Percentiles rank a stretch among this genome's conserved stretches.
These are phyloP conservation scores for Kalaharituber pfeilii DNA, from an alignment of 2,329 filamentous ascomycete genomes.

Conservation along the genomic window DNA sequence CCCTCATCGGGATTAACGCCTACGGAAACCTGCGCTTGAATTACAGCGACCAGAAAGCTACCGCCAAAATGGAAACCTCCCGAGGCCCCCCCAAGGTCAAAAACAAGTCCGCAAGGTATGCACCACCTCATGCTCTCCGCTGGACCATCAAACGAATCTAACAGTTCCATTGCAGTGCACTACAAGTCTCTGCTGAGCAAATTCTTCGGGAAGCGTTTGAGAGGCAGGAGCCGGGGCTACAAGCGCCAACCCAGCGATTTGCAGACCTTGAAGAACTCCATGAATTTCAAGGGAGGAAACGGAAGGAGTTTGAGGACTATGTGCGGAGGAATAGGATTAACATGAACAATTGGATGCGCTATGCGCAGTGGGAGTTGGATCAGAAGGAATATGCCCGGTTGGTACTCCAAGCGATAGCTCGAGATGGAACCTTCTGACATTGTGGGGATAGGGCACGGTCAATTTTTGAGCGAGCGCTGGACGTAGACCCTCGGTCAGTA, in stretches of 20 bases:
- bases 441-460: slow-evolving; percentile 50
- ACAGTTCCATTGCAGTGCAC: slow-evolving; percentile 26
- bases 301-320: slow-evolving; percentile 96
- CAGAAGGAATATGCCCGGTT: slow-evolving; percentile 72
- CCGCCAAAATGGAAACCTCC: slow-evolving; percentile 60
- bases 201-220: slow-evolving; percentile 93
- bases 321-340: slow-evolving; percentile 84
- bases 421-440: slow-evolving; percentile 9
- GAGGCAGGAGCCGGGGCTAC: slow-evolving; percentile 71
- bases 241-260: slow-evolving; percentile 86
- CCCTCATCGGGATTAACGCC: no score
- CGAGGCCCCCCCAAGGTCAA: slow-evolving; percentile 92
- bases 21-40: no score
- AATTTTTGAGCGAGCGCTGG: slow-evolving; percentile 85
- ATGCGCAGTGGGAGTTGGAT: slow-evolving; percentile 92
- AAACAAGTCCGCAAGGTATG: slow-evolving; percentile 79
- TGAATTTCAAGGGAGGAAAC: slow-evolving; percentile 88
- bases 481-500: slow-evolving; percentile 75
- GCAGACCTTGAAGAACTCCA: slow-evolving; percentile 94
- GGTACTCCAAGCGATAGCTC: slow-evolving; percentile 2
- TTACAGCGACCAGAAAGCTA: no score
- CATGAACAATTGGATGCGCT: slow-evolving; percentile 98
- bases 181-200: slow-evolving; percentile 92
- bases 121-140: slow-evolving; percentile 23
- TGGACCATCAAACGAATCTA: slow-evolving; percentile 7